These are phyloP conservation scores for Puccinia triticina DNA, from an alignment of 1,284 basidiomycete species.

Conservation along the genomic window DNA sequence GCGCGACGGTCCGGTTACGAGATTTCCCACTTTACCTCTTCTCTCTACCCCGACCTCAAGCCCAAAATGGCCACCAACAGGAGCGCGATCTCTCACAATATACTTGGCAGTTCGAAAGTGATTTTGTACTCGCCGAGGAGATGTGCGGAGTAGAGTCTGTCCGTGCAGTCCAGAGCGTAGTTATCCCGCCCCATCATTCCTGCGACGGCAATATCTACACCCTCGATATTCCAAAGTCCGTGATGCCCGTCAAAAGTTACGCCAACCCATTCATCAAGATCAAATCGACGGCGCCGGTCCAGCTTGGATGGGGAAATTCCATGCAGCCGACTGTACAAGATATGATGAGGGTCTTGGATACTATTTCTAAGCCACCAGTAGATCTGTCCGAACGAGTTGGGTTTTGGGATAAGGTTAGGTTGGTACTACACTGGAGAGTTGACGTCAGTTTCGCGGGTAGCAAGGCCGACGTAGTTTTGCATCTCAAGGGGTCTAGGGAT, in stretches of 20 bases:
- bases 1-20: slow-evolving; percentile 71
- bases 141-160: slow-evolving; percentile 67
- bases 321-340: slow-evolving; percentile 86
- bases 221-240: slow-evolving; percentile 80
- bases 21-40: slow-evolving; percentile 70
- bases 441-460: slow-evolving; percentile 71
- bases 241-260: slow-evolving; percentile 94
- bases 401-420: slow-evolving; percentile 92
- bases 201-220: slow-evolving; percentile 64
- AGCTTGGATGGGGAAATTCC: slow-evolving; percentile 87
- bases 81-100: slow-evolving; percentile 37
- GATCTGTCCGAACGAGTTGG: slow-evolving; percentile 86
- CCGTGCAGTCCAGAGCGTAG: slow-evolving; percentile 71
- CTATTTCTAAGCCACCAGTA: slow-evolving; percentile 74
- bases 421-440: slow-evolving; percentile 83
- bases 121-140: slow-evolving; percentile 88
- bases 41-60: slow-evolving; percentile 57
- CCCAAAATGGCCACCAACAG: slow-evolving; percentile 41
- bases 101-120: slow-evolving; percentile 73
- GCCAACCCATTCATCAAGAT: slow-evolving; percentile 70
- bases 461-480: slow-evolving; percentile 52
- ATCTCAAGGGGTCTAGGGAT: slow-evolving; percentile 70
- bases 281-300: slow-evolving; percentile 68
- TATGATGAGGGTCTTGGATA: slow-evolving; percentile 80
- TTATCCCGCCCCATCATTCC: slow-evolving; percentile 63